Evolutionary conservation across 1,284 basidiomycete species (phyloP).

Genomic region (Rhodotorula sp.): DNA sequence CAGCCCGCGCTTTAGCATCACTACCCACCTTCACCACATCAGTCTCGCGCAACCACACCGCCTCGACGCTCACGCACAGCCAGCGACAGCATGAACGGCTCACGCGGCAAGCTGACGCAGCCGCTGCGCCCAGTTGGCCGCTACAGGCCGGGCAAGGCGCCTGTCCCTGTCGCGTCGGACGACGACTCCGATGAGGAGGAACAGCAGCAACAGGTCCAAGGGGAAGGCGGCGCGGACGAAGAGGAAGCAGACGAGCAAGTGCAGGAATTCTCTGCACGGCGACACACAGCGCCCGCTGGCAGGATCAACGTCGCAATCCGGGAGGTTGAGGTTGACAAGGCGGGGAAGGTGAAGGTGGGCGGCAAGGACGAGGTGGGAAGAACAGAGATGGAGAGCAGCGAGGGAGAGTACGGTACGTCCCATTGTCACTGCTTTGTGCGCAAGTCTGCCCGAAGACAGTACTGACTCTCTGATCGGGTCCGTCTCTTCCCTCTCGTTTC

Average conservation of each 20-base stretch:
- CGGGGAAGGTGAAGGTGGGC: slow-evolving; percentile 34
- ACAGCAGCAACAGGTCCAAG: slow-evolving; percentile 3
- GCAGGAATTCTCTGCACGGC: slow-evolving; percentile 11
- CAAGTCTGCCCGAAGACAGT: not conserved
- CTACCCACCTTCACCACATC: no score
- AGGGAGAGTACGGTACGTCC: slow-evolving; percentile 28
- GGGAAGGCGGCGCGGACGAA: not conserved
- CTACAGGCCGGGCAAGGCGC: slow-evolving; percentile 32
- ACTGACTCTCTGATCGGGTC: not conserved
- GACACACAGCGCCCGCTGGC: slow-evolving; percentile 1
- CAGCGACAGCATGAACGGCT: no score
- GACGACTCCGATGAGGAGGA: slow-evolving; percentile 26
- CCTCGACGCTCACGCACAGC: no score
- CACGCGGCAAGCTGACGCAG: slow-evolving; percentile 27
- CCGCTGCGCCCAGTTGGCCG: slow-evolving; percentile 26
- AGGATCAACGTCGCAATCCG: slow-evolving; percentile 40
- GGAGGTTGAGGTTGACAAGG: slow-evolving; percentile 38
- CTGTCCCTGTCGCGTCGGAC: slow-evolving; percentile 16
- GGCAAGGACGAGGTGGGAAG: slow-evolving; percentile 37
- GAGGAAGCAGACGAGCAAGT: slow-evolving; percentile 24
- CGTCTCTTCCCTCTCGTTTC: not conserved
- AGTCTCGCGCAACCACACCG: not conserved
- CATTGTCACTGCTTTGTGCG: not conserved
- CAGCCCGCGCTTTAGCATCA: no score
- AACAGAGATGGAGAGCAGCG: slow-evolving; percentile 29